phyloP scores from a whole-genome alignment of 2,329 filamentous ascomycete species.

The Aspergillus hortae region DNA sequence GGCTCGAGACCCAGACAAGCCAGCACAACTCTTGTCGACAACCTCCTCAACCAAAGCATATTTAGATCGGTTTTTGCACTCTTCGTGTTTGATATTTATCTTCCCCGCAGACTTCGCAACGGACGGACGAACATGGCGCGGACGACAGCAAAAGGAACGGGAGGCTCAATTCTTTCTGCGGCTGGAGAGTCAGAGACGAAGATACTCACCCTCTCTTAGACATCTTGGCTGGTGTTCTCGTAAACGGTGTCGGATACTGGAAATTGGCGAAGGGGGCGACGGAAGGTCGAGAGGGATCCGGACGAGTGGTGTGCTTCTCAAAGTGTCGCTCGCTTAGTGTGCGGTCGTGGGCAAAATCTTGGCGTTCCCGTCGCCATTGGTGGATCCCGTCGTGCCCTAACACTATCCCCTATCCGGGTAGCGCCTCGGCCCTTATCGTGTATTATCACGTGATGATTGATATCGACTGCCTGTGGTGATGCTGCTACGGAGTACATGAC shows the following conservation, averaged over 20 bases:
- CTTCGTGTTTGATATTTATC: neutral
- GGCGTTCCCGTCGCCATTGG: conserved; percentile 29
- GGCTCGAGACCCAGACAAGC: neutral
- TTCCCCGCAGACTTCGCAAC: conserved; percentile 8
- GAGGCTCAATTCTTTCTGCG: neutral
- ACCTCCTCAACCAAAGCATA: neutral
- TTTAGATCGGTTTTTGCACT: neutral
- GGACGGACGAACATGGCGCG: conserved; percentile 2
- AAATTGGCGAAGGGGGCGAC: conserved; percentile 28
- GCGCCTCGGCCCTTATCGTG: conserved; percentile 3
- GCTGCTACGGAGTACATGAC: neutral
- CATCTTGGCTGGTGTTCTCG: conserved; percentile 46
- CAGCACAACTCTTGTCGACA: neutral
- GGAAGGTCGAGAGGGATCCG: conserved; percentile 24
- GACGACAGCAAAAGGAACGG: conserved; percentile 7
- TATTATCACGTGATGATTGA: neutral
- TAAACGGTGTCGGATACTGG: conserved; percentile 36
- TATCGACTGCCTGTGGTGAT: neutral
- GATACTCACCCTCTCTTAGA: conserved; percentile 50
- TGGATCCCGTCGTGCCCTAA: conserved; percentile 32
- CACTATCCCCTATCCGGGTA: conserved; percentile 25
- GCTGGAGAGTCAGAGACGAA: neutral
- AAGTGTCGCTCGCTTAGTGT: conserved; percentile 46
- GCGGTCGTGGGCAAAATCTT: conserved; percentile 41
- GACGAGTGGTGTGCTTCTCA: conserved; percentile 26